Conservation (phyloP, 306 rosid species). For the Cucurbita maxima region DNA sequence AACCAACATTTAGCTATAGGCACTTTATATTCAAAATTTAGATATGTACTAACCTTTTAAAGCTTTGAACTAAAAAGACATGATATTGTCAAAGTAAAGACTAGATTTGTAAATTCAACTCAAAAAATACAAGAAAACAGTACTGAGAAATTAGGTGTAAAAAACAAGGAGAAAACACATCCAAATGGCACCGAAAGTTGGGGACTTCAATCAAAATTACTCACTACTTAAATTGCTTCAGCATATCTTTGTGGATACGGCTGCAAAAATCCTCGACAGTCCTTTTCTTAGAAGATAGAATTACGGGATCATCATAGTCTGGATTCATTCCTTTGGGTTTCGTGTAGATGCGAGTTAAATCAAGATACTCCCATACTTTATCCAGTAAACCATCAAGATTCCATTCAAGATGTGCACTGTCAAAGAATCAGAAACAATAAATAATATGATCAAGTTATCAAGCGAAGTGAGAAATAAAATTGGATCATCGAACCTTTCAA, state of each 20-base stretch:
- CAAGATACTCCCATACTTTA: slow-evolving; percentile 83
- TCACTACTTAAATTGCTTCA: slow-evolving; percentile 88
- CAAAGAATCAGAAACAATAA: slow-evolving; percentile 16
- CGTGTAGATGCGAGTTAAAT: slow-evolving; percentile 83
- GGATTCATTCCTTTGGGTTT: slow-evolving; percentile 99
- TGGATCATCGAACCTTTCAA: not conserved
- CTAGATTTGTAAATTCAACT: too few species aligned
- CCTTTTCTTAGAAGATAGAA: slow-evolving; percentile 72
- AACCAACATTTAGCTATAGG: too few species aligned
- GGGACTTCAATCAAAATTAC: slow-evolving; percentile 12
- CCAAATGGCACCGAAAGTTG: not conserved
- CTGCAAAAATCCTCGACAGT: slow-evolving; percentile 88
- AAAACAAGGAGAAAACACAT: not conserved
- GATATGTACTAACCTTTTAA: not conserved
- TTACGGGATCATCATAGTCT: slow-evolving; percentile 96
- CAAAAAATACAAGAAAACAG: not conserved
- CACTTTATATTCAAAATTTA: too few species aligned
- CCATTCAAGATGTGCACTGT: slow-evolving; percentile 97
- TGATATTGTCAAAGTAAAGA: too few species aligned
- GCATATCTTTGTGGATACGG: slow-evolving; percentile 89
- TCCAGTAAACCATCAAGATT: slow-evolving; percentile 96
- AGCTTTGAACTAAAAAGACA: not conserved
- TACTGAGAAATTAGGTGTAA: not conserved
- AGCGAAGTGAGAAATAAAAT: not conserved
- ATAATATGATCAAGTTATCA: not conserved